Evolutionary conservation across 2,329 filamentous ascomycete species (phyloP), one percentile per base, ranked within the genome.

Genomic region (Pezicula carpinea): DNA sequence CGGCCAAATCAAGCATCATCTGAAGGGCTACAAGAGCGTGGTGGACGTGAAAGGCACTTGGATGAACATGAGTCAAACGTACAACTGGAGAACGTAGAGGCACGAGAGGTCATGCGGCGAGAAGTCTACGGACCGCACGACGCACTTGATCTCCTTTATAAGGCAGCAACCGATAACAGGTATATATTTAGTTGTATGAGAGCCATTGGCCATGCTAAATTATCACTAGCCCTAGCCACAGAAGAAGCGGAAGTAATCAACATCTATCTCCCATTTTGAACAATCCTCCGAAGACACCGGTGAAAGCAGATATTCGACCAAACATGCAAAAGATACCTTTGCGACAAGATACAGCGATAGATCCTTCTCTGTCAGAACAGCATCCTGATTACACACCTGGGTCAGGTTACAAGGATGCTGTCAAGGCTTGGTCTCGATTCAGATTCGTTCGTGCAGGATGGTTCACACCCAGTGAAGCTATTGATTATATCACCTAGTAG

Each of bases 371-470:
- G 19, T 51, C 57, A 34, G 41, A 52, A 18, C 50, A 48, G n/a
- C 50, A 35, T 15, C 32, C 41, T n/a, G 49, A 55, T 29, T 45
- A 48, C 32, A 53, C 72, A 52, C 56, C 69, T 42, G 73, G 80
- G 52, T 70, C 75, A 23, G 75, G 82, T 43, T 83, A 83, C 56
- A 70, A 77, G 35, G 80, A 87, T 48, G 91, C 91, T 0, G 70
- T 96, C 50, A 83, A 82, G 59, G 86, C 89, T n/a, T 99, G 93
- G 93, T 82, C 85, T 2, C 77, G 89, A 53, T 91, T 96, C 64
- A 84, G 91, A 36, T 97, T 97, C 63, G 92, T 97, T n/a, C 83
- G 90, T 45, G 90, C 90, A 7, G 93, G 93, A 8, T 97, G 92
- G 92, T 93, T 99, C 65, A 95, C 90, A 0, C 87, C 92, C 0